These are phyloP conservation scores for Bigelowiella natans DNA, from an alignment of 78 protist genomes.

Conservation along the genomic window DNA sequence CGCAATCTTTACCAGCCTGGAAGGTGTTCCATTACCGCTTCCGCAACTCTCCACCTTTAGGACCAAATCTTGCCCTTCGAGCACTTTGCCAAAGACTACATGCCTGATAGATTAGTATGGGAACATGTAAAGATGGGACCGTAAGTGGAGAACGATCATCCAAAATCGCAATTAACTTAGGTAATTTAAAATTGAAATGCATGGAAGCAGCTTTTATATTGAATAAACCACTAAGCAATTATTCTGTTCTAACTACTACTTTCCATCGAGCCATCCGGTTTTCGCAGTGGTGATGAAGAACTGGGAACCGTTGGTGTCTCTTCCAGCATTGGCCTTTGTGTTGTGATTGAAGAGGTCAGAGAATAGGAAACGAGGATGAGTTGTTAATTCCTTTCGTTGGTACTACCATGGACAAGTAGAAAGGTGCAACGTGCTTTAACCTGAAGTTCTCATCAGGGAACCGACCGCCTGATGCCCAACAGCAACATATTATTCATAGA, in stretches of 20 bases:
- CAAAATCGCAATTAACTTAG: too few relatives aligned
- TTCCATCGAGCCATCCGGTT: constrained; percentile 47
- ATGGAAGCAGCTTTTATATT: too few relatives aligned
- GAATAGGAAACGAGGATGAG: too few relatives aligned
- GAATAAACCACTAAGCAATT: too few relatives aligned
- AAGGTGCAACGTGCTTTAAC: constrained; percentile 27
- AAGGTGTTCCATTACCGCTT: neutral
- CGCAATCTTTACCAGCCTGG: neutral
- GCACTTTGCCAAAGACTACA: neutral
- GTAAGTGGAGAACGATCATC: too few relatives aligned
- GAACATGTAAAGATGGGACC: too few relatives aligned
- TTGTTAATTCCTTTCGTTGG: too few relatives aligned
- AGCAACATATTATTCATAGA: too few relatives aligned
- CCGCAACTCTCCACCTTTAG: neutral
- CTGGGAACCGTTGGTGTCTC: constrained; percentile 65
- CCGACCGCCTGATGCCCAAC: constrained; percentile 54
- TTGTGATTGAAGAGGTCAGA: too few relatives aligned
- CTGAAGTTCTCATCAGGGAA: constrained; percentile 67
- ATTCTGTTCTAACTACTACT: too few relatives aligned
- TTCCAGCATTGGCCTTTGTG: constrained; percentile 38
- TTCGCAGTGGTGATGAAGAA: constrained; percentile 57
- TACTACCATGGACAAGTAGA: constrained; percentile 55
- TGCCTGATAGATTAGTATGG: too few relatives aligned
- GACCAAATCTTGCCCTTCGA: constrained; percentile 1
- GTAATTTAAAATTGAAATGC: too few relatives aligned